Base-by-base conservation (phyloP, 2,329 filamentous ascomycete genomes). In the Fusarium decemcellulare region DNA sequence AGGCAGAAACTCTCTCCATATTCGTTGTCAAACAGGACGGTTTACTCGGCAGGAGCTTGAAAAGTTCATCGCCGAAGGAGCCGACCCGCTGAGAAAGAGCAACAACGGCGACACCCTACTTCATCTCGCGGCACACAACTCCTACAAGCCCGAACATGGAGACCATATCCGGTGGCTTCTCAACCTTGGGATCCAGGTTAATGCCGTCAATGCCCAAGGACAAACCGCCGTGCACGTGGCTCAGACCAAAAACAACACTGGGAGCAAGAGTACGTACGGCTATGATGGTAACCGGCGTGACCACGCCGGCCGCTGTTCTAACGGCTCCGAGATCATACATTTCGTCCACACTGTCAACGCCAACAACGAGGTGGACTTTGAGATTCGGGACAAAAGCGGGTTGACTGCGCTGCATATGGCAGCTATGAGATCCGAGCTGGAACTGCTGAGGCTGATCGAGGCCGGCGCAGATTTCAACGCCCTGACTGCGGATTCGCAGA, bases 371-470 rank as follows among this genome's bases (percentile, higher is more conserved):
- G 32, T 67, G 3, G 37, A 72, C 29, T 64, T 72, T 29, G 18
- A 68, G 4, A 59, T 71, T 9, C 43, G 57, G 8, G 57, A 74
- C n/a, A 63, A 51, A 1, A 16, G 67, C 36, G 61, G 69, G 8
- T 44, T 74, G 18, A 42, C 67, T 1, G 29, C 55, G 1, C 4
- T 74, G n/a, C 72, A 74, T 29, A n/a, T 70, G 2, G 69, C 71
- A 11, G 63, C 12, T 6, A 70, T 63, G 59, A 59, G 29, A n/a
- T 71, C 65, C 9, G 63, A 48, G 37, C 7, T 36, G 23, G 56
- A 62, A 10, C 9, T 71, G 2, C 40, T n/a, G 3, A 52, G 46
- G 8, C 14, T 74, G 4, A n/a, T 68, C 3, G 55, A 23, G 4
- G 48, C 53, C 14, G 65, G 61, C 2, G 58, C 58, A 4, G 40